Percentiles rank a stretch among this genome's conserved stretches.
phyloP scores from a whole-genome alignment of 208 protist species.

The Endotrypanum monterogeii region DNA sequence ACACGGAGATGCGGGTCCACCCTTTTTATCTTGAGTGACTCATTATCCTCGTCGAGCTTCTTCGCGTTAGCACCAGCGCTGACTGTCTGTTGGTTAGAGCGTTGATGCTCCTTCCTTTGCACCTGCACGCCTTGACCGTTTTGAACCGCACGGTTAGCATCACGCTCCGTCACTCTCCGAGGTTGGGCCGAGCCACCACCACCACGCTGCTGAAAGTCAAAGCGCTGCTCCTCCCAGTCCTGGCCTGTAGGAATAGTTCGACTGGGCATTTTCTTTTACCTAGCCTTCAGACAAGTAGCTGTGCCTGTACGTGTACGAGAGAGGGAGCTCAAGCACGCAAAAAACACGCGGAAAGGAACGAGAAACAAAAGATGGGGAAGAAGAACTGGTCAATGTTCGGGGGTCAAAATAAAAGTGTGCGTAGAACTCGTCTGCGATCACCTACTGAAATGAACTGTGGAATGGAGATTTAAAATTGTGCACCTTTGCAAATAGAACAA shows the following conservation, averaged over 20 bases:
- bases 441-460: not conserved
- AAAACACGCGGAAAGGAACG: not conserved
- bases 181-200: slow-evolving; percentile 28
- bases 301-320: not conserved
- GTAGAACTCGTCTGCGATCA: not conserved
- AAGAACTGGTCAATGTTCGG: not conserved
- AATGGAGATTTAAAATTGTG: not conserved
- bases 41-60: slow-evolving; percentile 87
- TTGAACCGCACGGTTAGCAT: slow-evolving; percentile 79
- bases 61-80: slow-evolving; percentile 81
- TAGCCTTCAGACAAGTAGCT: not conserved
- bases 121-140: slow-evolving; percentile 69
- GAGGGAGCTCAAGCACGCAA: no score
- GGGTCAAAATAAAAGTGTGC: not conserved
- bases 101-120: slow-evolving; percentile 69
- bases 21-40: slow-evolving; percentile 85
- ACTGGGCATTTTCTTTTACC: slow-evolving; percentile 31
- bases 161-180: slow-evolving; percentile 58
- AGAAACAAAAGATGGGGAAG: not conserved
- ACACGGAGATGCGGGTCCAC: slow-evolving; percentile 80
- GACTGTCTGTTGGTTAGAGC: slow-evolving; percentile 62
- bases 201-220: slow-evolving; percentile 67
- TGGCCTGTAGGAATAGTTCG: slow-evolving; percentile 62
- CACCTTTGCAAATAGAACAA: not conserved
- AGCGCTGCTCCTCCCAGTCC: slow-evolving; percentile 90